A percentile compares a stretch with the other conserved stretches of the same genome.
phyloP scores from a whole-genome alignment of 306 rosid genomes.

The Oemleria cerasiformis region DNA sequence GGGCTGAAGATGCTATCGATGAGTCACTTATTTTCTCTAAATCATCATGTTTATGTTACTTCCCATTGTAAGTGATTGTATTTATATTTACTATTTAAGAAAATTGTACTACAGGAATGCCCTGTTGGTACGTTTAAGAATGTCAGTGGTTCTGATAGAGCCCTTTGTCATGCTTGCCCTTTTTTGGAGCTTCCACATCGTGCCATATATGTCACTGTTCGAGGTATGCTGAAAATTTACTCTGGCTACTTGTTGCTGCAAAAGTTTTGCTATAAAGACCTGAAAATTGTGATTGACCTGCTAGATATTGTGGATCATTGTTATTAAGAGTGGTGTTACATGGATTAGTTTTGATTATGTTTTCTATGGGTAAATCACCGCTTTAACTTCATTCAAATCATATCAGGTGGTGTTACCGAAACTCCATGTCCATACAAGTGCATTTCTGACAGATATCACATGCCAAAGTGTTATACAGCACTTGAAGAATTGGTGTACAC shows the following conservation, averaged over 20 bases:
- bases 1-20: not conserved
- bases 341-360: not conserved
- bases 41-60: not conserved
- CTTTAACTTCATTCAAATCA: conserved; percentile 8
- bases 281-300: not conserved
- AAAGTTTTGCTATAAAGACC: conserved; percentile 11
- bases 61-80: not conserved
- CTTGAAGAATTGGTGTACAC: conserved; percentile 56
- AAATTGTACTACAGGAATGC: conserved; percentile 69
- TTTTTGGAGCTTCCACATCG: conserved; percentile 70
- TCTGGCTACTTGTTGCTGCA: conserved; percentile 9
- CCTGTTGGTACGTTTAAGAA: conserved; percentile 91
- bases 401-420: conserved; percentile 50
- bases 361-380: not conserved
- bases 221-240: conserved; percentile 53
- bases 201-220: conserved; percentile 55
- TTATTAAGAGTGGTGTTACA: conserved; percentile 11
- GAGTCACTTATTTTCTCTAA: not conserved
- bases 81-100: not conserved
- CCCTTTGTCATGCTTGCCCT: conserved; percentile 69
- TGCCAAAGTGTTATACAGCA: conserved; percentile 59
- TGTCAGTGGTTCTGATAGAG: conserved; percentile 70
- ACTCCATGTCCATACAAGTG: conserved; percentile 57
- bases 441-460: conserved; percentile 50
- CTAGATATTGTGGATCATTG: conserved; percentile 1